Evolutionary conservation across 441 rosid genomes (phyloP), one percentile per base, ranked within the genome.

Genomic region (Capsella rubella): DNA sequence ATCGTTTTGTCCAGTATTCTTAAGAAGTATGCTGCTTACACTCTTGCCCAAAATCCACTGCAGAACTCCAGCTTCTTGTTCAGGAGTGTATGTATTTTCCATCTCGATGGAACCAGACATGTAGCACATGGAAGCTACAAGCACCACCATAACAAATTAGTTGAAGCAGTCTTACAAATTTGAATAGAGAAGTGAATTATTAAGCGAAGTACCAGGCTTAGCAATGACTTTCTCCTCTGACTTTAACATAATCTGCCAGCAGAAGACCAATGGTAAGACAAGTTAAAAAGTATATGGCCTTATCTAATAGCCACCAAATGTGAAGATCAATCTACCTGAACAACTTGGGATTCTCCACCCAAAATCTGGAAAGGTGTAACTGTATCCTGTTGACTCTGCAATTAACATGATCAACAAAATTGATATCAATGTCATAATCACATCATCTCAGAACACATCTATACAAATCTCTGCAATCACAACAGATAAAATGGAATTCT

Each of bases 11-110:
- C 96, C 97, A 60, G 87, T 63, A 80, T 93, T 95, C 27, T 77
- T 80, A 71, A 93, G 79, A 72, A 82, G 75, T 69, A 95, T 56
- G 61, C 93, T 90, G 56, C 89, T 90, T 55, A 91, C 71, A 45
- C 85, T 89, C 87, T 90, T 95, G 35, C 98, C 98, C 77, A 95
- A 95, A 80, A 93, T 83, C 99, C 98, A 95, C 74, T 93, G 99
- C 94, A 96, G 86, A 77, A 91, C 81, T 39, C 97, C 98, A 28
- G 81, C 90, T 86, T 95, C 97, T 67, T 91, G 91, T 80, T 93
- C 98, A 73, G 95, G 96, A 34, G 89, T 73, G 59, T 80, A 92
- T 4, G 89, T 78, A 68, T 95, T 92, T 80, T 92, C 98, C 96
- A 86, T 87, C 82, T 93, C 97, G 50, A 90, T 49, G 4, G 93